Evolutionary conservation across 208 protist genomes (phyloP).

Genomic region (Acanthamoeba royreba): DNA sequence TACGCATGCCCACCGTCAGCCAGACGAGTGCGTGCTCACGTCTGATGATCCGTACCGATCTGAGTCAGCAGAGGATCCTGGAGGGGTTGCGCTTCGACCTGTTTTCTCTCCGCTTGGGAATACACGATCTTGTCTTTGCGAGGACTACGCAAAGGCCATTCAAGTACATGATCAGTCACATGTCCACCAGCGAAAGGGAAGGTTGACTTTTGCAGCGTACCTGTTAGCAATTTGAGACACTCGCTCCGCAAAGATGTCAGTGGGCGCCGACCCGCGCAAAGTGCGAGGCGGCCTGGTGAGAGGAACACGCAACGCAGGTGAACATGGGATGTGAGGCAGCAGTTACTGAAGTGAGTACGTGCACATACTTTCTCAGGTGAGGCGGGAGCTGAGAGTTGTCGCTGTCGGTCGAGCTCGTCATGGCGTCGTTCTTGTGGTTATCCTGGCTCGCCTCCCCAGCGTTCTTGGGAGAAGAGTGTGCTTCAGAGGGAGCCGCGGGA

Average conservation of each 20-base stretch:
- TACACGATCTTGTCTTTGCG: not conserved
- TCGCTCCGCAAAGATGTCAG: not conserved
- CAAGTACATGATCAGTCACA: not conserved
- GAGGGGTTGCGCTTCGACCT: not conserved
- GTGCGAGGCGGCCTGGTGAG: not conserved
- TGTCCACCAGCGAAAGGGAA: not conserved
- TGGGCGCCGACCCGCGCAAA: not conserved
- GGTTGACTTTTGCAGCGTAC: not conserved
- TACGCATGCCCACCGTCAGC: too few relatives aligned
- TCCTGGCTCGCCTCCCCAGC: too few relatives aligned
- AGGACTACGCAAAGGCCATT: not conserved
- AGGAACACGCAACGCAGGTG: too few relatives aligned
- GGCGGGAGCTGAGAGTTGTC: too few relatives aligned
- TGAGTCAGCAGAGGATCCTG: not conserved
- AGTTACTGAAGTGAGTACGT: not conserved
- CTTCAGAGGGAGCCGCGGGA: too few relatives aligned
- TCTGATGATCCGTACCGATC: not conserved
- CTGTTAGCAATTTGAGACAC: not conserved
- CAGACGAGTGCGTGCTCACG: not conserved
- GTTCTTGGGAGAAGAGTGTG: too few relatives aligned
- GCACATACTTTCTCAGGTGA: not conserved
- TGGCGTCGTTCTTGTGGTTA: too few relatives aligned
- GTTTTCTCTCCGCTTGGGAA: not conserved
- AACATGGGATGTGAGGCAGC: not conserved
- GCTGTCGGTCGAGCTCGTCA: too few relatives aligned